Percentiles rank a stretch among this genome's conserved stretches.
Evolutionary conservation across 306 rosid species (phyloP).

Genomic region (Quercus parvula): DNA sequence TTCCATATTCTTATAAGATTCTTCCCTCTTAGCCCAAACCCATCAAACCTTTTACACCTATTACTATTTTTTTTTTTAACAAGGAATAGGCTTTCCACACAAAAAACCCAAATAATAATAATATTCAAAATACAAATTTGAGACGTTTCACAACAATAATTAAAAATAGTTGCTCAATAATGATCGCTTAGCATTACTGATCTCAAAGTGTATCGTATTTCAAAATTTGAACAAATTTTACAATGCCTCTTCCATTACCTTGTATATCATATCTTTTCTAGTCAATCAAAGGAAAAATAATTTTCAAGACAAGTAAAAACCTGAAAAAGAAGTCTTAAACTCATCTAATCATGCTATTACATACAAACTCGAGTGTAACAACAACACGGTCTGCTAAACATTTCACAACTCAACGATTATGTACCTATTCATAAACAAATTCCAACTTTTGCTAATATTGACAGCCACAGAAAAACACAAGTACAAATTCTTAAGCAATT

Average conservation of each 20-base stretch:
- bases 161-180: background rate
- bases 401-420: no score
- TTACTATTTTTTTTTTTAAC: no score
- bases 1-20: no score
- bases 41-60: no score
- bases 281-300: background rate
- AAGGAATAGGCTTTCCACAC: no score
- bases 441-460: background rate
- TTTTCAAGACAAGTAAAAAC: background rate
- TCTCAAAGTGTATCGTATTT: background rate
- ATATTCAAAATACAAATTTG: no score
- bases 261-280: background rate
- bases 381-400: background rate
- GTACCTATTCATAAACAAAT: no score
- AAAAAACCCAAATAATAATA: no score
- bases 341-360: background rate
- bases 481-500: background rate
- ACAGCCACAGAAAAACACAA: background rate
- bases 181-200: background rate
- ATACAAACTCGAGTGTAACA: background rate
- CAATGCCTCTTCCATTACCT: background rate
- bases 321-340: background rate
- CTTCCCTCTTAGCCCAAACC: no score
- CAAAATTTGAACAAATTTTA: background rate
- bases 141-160: no score